Evolutionary conservation across 495 filamentous ascomycete species (phyloP).

Genomic region (Podospora fimiseda): DNA sequence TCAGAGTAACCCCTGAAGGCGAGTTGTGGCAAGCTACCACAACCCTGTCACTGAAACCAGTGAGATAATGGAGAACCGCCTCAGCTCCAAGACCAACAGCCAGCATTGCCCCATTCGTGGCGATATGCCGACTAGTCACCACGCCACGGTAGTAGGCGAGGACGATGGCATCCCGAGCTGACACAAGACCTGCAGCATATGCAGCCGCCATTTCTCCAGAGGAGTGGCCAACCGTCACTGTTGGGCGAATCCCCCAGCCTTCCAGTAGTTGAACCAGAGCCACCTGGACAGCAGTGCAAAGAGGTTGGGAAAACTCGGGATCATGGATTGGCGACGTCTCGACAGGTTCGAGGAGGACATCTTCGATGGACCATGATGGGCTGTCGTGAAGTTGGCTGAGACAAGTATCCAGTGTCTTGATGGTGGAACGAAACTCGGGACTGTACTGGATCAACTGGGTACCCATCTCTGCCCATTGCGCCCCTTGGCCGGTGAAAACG

Average conservation of each 20-base stretch:
- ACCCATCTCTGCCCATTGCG: conserved; percentile 46
- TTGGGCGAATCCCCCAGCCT: conserved; percentile 39
- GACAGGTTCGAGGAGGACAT: no score
- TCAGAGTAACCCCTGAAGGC: conserved; percentile 36
- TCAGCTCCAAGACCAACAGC: conserved; percentile 31
- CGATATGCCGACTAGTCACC: conserved; percentile 19
- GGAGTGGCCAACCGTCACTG: conserved; percentile 50
- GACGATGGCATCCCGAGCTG: conserved; percentile 37
- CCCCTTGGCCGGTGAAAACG: conserved; percentile 35
- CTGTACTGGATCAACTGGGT: conserved; percentile 29
- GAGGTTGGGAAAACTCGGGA: no score
- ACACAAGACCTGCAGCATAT: conserved; percentile 35
- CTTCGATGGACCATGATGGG: not conserved
- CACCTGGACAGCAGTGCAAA: conserved; percentile 44
- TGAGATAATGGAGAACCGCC: conserved; percentile 4
- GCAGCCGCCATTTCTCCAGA: conserved; percentile 51
- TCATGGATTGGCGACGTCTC: conserved; percentile 2
- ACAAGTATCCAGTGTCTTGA: conserved; percentile 15
- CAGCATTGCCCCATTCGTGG: conserved; percentile 36
- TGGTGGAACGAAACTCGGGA: conserved; percentile 12
- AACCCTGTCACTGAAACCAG: not conserved
- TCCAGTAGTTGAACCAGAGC: conserved; percentile 44
- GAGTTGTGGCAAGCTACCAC: conserved; percentile 38
- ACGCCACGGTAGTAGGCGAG: conserved; percentile 40
- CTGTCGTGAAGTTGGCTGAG: conserved; percentile 31